A percentile compares a stretch with the other conserved stretches of the same genome.
phyloP scores from a whole-genome alignment of 1,284 basidiomycete species.

The Ustilago trichophora region DNA sequence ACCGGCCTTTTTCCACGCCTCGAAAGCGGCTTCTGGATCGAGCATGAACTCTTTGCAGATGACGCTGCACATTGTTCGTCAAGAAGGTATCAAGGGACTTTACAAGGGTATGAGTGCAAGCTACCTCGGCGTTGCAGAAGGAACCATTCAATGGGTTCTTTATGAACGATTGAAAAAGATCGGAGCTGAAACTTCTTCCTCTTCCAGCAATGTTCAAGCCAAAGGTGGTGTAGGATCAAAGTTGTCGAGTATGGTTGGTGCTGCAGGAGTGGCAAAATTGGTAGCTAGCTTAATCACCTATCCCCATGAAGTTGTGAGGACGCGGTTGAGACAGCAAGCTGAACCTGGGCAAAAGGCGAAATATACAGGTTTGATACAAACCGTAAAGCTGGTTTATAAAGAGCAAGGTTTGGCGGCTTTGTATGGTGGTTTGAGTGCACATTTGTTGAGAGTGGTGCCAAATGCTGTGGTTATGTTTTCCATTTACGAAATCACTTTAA shows the following conservation, averaged over 20 bases:
- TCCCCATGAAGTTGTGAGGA: slow-evolving; percentile 74
- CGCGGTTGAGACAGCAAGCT: slow-evolving; percentile 80
- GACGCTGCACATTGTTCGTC: slow-evolving; percentile 79
- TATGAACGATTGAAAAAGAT: slow-evolving; percentile 83
- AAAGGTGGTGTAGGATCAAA: slow-evolving; percentile 6
- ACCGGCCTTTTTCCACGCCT: slow-evolving; percentile 48
- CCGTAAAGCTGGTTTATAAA: slow-evolving; percentile 81
- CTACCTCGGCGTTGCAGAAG: slow-evolving; percentile 94
- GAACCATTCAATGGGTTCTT: slow-evolving; percentile 96
- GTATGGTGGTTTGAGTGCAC: slow-evolving; percentile 92
- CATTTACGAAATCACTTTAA: slow-evolving; percentile 67
- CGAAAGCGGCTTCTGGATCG: slow-evolving; percentile 49
- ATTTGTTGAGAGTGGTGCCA: slow-evolving; percentile 94
- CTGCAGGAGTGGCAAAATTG: slow-evolving; percentile 92
- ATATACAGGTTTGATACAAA: slow-evolving; percentile 87
- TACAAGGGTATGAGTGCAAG: slow-evolving; percentile 95
- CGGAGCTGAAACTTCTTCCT: neutral
- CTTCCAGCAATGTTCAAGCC: neutral
- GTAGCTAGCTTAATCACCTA: slow-evolving; percentile 68
- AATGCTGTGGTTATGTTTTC: slow-evolving; percentile 96
- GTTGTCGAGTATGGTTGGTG: slow-evolving; percentile 78
- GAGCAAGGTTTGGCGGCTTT: slow-evolving; percentile 88
- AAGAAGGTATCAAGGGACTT: slow-evolving; percentile 86
- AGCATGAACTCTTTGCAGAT: slow-evolving; percentile 71
- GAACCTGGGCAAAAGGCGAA: slow-evolving; percentile 73